Percentiles rank a stretch among this genome's conserved stretches.
Evolutionary conservation across 768 basidiomycete species (phyloP).

Genomic region (Pisolithus albus): DNA sequence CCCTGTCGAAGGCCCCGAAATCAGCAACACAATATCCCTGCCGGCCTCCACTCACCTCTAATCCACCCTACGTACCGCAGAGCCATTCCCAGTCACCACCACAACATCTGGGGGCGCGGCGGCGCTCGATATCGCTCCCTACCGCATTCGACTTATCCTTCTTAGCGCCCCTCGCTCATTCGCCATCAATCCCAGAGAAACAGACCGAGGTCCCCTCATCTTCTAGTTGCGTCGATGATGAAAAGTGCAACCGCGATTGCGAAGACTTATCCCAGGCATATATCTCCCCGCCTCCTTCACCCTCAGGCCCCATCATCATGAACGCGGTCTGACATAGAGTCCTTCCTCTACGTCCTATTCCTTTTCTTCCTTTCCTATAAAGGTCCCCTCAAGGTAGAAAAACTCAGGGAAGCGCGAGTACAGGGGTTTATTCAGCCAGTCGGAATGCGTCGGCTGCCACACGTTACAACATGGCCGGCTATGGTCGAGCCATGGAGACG

Average conservation of each 20-base stretch:
- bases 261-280: conserved; percentile 25
- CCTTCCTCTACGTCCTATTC: conserved; percentile 11
- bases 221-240: neutral
- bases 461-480: conserved; percentile 5
- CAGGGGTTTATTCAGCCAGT: neutral
- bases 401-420: neutral
- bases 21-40: neutral
- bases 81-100: neutral
- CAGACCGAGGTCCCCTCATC: neutral
- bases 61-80: conserved; percentile 9
- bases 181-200: conserved; percentile 8
- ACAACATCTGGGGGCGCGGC: conserved; percentile 1
- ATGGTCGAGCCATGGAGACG: neutral
- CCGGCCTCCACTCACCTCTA: conserved; percentile 9
- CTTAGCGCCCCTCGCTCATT: conserved; percentile 13
- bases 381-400: neutral
- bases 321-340: conserved; percentile 10
- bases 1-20: neutral
- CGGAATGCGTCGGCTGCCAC: neutral
- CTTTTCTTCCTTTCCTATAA: conserved; percentile 11
- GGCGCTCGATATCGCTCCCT: conserved; percentile 24
- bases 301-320: conserved; percentile 20
- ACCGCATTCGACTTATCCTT: neutral
- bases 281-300: conserved; percentile 18
- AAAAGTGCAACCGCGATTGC: conserved; percentile 1